Percentiles rank a stretch among this genome's conserved stretches.
phyloP scores from a whole-genome alignment of 345 rosid species.

The Citrus trifoliata region DNA sequence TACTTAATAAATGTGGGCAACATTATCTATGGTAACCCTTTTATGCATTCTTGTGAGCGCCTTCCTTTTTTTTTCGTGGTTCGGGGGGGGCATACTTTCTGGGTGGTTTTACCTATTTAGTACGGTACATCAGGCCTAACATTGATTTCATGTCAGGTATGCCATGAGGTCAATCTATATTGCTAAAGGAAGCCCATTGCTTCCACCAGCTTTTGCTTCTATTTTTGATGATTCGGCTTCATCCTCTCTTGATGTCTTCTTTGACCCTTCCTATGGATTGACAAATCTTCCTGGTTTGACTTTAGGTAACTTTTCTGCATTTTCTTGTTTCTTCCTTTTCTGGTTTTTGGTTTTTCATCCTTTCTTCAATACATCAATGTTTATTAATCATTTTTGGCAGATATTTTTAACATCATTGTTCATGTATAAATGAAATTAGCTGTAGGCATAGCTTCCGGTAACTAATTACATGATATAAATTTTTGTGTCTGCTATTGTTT shows the following conservation, averaged over 20 bases:
- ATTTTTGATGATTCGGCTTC: conserved; percentile 89
- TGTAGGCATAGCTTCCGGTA: neutral
- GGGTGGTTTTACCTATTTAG: conserved; percentile 1
- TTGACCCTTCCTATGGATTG: conserved; percentile 82
- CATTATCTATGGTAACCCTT: conserved; percentile 85
- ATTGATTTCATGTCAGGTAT: conserved; percentile 53
- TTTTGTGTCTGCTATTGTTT: neutral
- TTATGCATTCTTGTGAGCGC: neutral
- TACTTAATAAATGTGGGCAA: conserved; percentile 67
- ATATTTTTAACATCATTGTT: neutral
- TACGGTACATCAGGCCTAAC: conserved; percentile 4
- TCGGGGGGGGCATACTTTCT: fast-evolving
- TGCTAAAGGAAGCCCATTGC: conserved; percentile 88
- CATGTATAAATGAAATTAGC: neutral
- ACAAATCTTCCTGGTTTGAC: conserved; percentile 80
- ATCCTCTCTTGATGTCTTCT: conserved; percentile 91
- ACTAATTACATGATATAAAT: neutral
- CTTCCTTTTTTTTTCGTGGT: no score
- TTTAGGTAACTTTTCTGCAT: conserved; percentile 43
- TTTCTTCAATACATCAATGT: neutral
- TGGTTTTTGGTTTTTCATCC: neutral
- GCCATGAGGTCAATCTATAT: conserved; percentile 88
- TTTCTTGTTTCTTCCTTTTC: neutral
- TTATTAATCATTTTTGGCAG: neutral
- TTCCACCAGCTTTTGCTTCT: conserved; percentile 84